These are phyloP conservation scores for Prosopis cineraria DNA, from an alignment of 306 rosid species.

Conservation along the genomic window DNA sequence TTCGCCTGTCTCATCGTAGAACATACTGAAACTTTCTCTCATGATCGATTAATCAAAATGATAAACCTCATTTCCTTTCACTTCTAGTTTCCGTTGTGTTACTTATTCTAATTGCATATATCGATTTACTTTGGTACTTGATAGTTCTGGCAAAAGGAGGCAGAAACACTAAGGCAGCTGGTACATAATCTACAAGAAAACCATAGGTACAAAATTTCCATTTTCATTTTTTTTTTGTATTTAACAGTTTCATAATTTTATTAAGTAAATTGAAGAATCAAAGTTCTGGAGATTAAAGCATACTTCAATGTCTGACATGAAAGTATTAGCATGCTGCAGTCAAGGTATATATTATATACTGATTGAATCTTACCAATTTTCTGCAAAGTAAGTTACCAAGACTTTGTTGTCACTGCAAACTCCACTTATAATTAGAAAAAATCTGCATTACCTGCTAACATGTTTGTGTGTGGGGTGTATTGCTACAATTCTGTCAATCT, in stretches of 20 bases:
- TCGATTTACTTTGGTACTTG: slow-evolving; percentile 34
- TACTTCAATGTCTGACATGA: background rate
- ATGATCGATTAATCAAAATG: slow-evolving; percentile 13
- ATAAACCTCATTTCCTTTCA: background rate
- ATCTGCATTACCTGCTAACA: background rate
- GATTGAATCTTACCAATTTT: slow-evolving; percentile 20
- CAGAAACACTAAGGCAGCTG: slow-evolving; percentile 65
- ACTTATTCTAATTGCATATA: slow-evolving; percentile 7
- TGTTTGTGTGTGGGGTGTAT: background rate
- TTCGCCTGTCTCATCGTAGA: slow-evolving; percentile 1
- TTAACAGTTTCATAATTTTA: slow-evolving; percentile 12
- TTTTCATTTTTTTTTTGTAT: slow-evolving; percentile 29
- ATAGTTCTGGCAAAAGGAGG: slow-evolving; percentile 87
- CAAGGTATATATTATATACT: background rate
- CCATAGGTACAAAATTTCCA: slow-evolving; percentile 59
- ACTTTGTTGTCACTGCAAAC: slow-evolving; percentile 2
- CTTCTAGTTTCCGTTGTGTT: background rate
- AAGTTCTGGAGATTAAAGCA: slow-evolving; percentile 2
- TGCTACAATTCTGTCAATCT: background rate
- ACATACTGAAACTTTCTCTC: slow-evolving; percentile 18
- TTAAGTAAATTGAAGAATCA: background rate
- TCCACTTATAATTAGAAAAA: slow-evolving; percentile 1
- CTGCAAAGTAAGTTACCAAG: background rate
- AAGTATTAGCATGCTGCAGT: background rate
- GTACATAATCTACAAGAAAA: slow-evolving; percentile 67